Evolutionary conservation across 2,329 filamentous ascomycete species (phyloP).

Genomic region (Paracamarosporium sp.): DNA sequence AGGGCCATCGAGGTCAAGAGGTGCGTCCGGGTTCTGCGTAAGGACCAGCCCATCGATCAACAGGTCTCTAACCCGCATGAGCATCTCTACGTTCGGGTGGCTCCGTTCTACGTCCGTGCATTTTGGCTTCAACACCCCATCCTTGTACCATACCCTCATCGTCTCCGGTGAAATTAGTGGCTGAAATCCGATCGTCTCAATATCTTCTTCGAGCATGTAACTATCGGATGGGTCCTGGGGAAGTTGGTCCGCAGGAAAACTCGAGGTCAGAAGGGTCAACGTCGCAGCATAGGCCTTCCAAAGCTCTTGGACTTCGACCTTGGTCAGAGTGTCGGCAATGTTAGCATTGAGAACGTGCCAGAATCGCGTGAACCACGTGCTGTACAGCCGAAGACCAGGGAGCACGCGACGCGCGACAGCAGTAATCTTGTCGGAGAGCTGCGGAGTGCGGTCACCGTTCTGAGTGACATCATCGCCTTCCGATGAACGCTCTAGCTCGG

Average conservation of each 20-base stretch:
- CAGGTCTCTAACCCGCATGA: constrained; percentile 69
- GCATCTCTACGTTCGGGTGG: constrained; percentile 68
- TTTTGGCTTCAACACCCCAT: constrained; percentile 58
- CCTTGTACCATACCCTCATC: constrained; percentile 59
- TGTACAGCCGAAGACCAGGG: constrained; percentile 71
- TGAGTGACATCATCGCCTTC: constrained; percentile 54
- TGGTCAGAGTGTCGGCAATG: constrained; percentile 60
- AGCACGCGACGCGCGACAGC: constrained; percentile 66
- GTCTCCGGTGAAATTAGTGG: constrained; percentile 62
- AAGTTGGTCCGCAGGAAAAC: constrained; percentile 65
- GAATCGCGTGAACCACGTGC: constrained; percentile 69
- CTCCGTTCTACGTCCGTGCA: constrained; percentile 62
- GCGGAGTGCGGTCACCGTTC: constrained; percentile 39
- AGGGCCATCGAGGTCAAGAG: constrained; percentile 55
- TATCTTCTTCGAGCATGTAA: constrained; percentile 74
- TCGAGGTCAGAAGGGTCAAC: constrained; percentile 64
- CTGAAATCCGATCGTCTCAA: constrained; percentile 69
- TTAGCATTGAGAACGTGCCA: constrained; percentile 62
- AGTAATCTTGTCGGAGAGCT: constrained; percentile 60
- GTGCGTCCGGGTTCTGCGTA: constrained; percentile 58
- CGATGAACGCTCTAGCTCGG: constrained; percentile 69
- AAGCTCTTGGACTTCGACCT: constrained; percentile 65
- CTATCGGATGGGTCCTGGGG: constrained; percentile 52
- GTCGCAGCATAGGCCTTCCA: constrained; percentile 72
- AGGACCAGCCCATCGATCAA: constrained; percentile 67